Percentiles rank a stretch among this genome's conserved stretches.
Evolutionary conservation across 179 eudicot species (phyloP).

Genomic region (Pouteria campechiana): DNA sequence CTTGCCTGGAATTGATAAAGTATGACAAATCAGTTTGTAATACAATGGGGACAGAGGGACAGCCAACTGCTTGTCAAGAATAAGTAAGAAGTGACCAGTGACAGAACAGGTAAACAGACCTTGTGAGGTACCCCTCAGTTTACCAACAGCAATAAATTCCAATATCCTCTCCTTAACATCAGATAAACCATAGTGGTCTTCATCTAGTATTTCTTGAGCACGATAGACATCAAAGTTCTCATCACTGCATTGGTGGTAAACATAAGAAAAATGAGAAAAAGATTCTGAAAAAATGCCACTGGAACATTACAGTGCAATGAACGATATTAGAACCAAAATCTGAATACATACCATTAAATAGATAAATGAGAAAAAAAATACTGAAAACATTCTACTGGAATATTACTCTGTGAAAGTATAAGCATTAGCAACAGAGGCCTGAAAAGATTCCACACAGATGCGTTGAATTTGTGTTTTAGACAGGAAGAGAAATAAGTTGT

Average conservation of each 20-base stretch:
- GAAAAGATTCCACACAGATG: no score
- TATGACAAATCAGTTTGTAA: background rate
- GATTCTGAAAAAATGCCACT: no score
- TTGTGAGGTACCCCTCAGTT: conserved; percentile 90
- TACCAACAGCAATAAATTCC: conserved; percentile 97
- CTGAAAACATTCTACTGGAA: no score
- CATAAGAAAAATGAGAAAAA: background rate
- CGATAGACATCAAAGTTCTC: conserved; percentile 89
- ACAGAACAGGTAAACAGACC: conserved; percentile 27
- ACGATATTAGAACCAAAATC: no score
- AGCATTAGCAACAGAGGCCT: no score
- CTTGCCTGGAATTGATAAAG: conserved; percentile 42
- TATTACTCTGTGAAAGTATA: no score
- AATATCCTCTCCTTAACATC: conserved; percentile 97
- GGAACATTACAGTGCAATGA: no score
- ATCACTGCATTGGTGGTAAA: conserved; percentile 51
- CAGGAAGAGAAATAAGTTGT: no score
- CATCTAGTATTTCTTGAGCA: conserved; percentile 84
- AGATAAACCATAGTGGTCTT: conserved; percentile 91
- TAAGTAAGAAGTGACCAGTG: background rate
- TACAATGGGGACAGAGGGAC: background rate
- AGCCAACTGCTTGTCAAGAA: no score
- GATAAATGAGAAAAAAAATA: no score
- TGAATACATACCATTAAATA: no score
- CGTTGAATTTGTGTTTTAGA: no score